Percentiles rank a stretch among this genome's conserved stretches.
These are phyloP conservation scores for Pseudogymnoascus sp. DNA, from an alignment of 2,329 filamentous ascomycete genomes.

Conservation along the genomic window DNA sequence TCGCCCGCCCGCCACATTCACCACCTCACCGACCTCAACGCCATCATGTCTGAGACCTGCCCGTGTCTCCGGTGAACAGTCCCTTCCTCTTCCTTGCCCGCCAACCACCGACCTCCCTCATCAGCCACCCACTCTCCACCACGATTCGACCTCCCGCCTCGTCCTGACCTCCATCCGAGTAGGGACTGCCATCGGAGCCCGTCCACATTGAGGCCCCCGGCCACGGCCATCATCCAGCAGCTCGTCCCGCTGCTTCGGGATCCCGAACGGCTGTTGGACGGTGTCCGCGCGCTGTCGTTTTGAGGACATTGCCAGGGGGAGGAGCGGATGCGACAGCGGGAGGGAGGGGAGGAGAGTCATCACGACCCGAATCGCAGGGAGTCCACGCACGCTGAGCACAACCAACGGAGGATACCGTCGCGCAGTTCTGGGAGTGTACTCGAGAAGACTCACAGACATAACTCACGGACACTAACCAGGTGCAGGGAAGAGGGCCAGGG, in stretches of 20 bases:
- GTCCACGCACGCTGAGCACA: not conserved
- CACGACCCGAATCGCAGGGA: not conserved
- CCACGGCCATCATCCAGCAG: not conserved
- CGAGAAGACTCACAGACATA: not conserved
- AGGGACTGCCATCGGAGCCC: not conserved
- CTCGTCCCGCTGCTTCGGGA: not conserved
- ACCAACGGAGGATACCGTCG: not conserved
- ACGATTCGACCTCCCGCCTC: not conserved
- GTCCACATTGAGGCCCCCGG: not conserved
- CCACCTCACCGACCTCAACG: not conserved
- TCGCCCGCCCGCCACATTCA: constrained; percentile 6
- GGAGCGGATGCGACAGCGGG: not conserved
- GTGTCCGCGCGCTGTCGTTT: not conserved
- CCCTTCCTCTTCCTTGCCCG: not conserved
- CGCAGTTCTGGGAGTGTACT: not conserved
- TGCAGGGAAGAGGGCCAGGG: not conserved
- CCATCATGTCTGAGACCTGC: not conserved
- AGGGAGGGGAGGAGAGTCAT: not conserved
- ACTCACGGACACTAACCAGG: not conserved
- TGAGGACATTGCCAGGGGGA: not conserved
- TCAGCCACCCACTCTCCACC: not conserved
- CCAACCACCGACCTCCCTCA: not conserved
- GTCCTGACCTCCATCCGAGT: not conserved
- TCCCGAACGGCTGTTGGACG: not conserved
- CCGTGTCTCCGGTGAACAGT: not conserved